Evolutionary conservation across 139 green algal species (phyloP), one percentile per base, ranked within the genome.

Genomic region (Volvox africanus): DNA sequence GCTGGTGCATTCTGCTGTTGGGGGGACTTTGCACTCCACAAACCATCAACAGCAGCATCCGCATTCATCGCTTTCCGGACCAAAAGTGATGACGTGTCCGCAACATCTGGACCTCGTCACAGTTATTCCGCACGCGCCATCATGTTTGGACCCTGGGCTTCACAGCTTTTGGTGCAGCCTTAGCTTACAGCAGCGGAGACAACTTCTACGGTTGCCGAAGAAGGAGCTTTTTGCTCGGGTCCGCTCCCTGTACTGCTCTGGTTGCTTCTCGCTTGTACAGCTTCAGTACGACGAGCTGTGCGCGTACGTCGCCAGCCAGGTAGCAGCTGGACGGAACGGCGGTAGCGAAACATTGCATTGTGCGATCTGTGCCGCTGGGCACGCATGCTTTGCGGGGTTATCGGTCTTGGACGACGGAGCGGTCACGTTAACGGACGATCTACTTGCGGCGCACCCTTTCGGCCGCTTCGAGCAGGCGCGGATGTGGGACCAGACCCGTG

Each of bases 261-360:
- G 85, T 22, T 89, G 85, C 69, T 89, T 82, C 37, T 73, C 85
- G 17, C 71, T 89, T 18, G 85, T 89, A 21, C 85, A 89, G 85
- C 85, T 89, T 28, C 85, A 89, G 69, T 89, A 89, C 37, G 85
- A 89, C 28, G 85, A 89, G 37, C 85, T 89, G 2, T 89, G 85
- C 28, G 68, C 69, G 18, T 89, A 89, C 44, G 85, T 82, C 0
- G 85, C 85, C 28, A 71, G 28, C 28, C 85, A 89, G 69, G 16
- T 69, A 5, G 85, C 85, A 33, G 69, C 85, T 1, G 69, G 33
- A 28, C 85, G 85, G 35, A 88, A 88, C 83, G 67, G 83, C 11
- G 33, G 19, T 13, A 61, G 32, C 33, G 37, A 14, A 0, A 67
- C 68, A 30, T n/a, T 44, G 84, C 71, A 83, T 37, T 90, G 86